Evolutionary conservation across 495 filamentous ascomycete species (phyloP).

Genomic region (Coniosporium apollinis): DNA sequence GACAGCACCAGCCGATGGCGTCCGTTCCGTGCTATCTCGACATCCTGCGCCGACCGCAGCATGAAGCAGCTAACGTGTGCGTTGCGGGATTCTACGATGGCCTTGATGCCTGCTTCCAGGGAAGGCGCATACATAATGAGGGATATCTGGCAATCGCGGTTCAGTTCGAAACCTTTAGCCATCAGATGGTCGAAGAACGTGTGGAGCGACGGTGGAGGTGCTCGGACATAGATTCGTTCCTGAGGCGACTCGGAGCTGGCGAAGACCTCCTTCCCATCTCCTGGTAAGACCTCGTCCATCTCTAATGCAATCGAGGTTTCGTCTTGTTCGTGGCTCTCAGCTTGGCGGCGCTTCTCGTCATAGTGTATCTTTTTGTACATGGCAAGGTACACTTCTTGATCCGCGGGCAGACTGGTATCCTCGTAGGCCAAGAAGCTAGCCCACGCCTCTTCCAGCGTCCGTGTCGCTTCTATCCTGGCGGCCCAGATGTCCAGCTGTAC

Average conservation of each 20-base stretch:
- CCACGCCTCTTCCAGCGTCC: constrained; percentile 59
- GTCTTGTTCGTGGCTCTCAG: not conserved
- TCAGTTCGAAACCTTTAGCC: constrained; percentile 28
- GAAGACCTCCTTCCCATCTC: constrained; percentile 42
- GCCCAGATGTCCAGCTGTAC: constrained; percentile 30
- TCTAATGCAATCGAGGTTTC: no score
- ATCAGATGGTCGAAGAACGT: constrained; percentile 39
- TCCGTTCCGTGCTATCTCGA: no score
- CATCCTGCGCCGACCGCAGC: constrained; percentile 12
- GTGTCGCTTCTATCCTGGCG: constrained; percentile 44
- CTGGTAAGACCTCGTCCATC: constrained; percentile 29
- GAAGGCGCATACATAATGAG: constrained; percentile 30
- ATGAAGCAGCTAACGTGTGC: no score
- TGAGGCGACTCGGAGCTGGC: constrained; percentile 38
- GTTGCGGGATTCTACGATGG: constrained; percentile 17
- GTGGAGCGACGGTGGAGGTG: constrained; percentile 36
- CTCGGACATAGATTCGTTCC: constrained; percentile 39
- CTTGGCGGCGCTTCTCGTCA: constrained; percentile 17
- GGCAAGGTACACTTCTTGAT: constrained; percentile 32
- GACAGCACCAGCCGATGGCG: no score
- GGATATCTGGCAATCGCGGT: constrained; percentile 27
- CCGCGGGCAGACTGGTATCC: constrained; percentile 10
- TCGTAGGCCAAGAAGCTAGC: constrained; percentile 44
- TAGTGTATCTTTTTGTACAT: constrained; percentile 45
- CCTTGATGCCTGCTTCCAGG: constrained; percentile 24